Base-by-base conservation (phyloP, 345 rosid genomes). In the Gynandropsis gynandra region DNA sequence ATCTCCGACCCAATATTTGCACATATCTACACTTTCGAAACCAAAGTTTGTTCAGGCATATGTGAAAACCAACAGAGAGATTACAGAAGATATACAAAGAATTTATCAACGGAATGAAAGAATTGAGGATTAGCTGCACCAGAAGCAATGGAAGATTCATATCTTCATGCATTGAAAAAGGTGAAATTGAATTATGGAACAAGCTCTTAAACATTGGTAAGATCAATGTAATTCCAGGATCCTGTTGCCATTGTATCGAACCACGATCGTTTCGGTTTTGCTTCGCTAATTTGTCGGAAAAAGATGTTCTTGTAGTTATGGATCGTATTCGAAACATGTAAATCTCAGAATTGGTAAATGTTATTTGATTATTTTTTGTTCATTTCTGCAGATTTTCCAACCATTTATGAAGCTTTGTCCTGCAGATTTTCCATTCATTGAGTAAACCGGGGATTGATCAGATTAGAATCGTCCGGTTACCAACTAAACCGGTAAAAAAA, bases 211-310 rank as follows among this genome's bases (percentile, higher is more conserved):
- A 71, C 62, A 59, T 62, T 40, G 86, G 77, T 10, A 82, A 82
- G 80, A 67, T 92, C 53, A 77, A 70, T 63, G 86, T 76, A 37
- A 79, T 71, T 57, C 95, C 96, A 13, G 98, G 96, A 51, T 84
- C 96, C 53, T 79, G 62, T 63, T 92, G 98, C 59, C 96, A 79
- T 52, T 92, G 96, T 53, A 92, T 87, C 11, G 95, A 84, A 72
- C 98, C 93, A 1, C 96, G 98, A 27, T 92, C 93, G 96, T 92
- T 87, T 65, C 21, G 81, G 42, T 73, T 87, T 67, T 77, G 95
- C 80, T 78, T 80, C 46, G 69, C 84, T 48, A 42, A 73, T 54
- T 68, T 87, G 80, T 60, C 74, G 9, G 87, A 82, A 48, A 70
- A 71, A 7, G 95, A 87, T 33, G 62, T 87, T 46, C 76, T 77